These are phyloP conservation scores for Hanseniaspora pseudoguilliermondii DNA, from an alignment of 805 yeast species.

Conservation along the genomic window DNA sequence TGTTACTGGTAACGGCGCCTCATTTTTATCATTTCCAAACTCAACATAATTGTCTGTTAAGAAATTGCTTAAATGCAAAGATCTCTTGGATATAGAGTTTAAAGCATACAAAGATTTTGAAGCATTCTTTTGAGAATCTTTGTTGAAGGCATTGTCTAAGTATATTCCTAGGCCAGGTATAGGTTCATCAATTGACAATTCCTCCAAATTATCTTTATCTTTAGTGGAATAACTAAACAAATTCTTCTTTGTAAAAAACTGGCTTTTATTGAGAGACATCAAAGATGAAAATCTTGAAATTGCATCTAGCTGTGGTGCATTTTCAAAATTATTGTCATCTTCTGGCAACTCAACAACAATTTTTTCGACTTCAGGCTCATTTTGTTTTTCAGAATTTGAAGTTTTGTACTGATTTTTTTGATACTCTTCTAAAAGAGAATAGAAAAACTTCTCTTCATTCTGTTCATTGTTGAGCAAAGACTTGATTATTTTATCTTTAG, in stretches of 20 bases:
- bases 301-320: background rate
- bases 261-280: background rate
- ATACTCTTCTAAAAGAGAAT: conserved; percentile 60
- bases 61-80: conserved; percentile 25
- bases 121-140: conserved; percentile 19
- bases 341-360: background rate
- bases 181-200: background rate
- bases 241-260: background rate
- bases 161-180: conserved; percentile 5
- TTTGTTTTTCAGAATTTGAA: background rate
- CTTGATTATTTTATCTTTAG: conserved; percentile 41
- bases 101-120: conserved; percentile 26
- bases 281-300: conserved; percentile 11
- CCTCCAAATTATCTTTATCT: background rate
- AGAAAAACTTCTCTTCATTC: conserved; percentile 69
- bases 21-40: background rate
- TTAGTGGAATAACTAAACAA: background rate
- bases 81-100: conserved; percentile 27
- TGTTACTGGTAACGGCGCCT: background rate
- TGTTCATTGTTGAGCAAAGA: conserved; percentile 43
- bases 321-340: background rate
- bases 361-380: background rate
- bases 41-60: background rate
- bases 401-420: conserved; percentile 46
- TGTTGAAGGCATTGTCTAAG: background rate